phyloP scores from a whole-genome alignment of 306 rosid genomes.

The Senna siamea region DNA sequence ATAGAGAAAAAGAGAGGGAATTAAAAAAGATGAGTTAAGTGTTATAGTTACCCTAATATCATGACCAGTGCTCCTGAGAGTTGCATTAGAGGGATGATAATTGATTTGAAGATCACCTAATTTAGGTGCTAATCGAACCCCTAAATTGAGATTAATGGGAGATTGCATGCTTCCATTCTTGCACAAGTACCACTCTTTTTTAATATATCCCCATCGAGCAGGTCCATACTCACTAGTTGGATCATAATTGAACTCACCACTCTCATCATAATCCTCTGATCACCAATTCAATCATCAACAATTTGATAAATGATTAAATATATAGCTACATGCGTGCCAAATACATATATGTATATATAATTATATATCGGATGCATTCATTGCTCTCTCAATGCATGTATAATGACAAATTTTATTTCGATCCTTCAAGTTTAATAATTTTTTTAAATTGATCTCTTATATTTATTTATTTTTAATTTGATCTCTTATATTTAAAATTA shows the following conservation, averaged over 20 bases:
- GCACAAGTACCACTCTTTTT: constrained; percentile 50
- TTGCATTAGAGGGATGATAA: constrained; percentile 51
- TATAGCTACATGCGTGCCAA: not conserved
- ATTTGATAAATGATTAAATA: too few species aligned
- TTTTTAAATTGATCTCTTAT: too few species aligned
- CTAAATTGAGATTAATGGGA: constrained; percentile 50
- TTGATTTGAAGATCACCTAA: constrained; percentile 31
- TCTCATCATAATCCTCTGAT: not conserved
- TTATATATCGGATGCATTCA: too few species aligned
- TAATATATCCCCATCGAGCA: constrained; percentile 50
- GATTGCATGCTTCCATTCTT: constrained; percentile 56
- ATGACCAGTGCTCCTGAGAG: constrained; percentile 61
- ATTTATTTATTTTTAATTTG: too few species aligned
- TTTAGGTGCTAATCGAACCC: constrained; percentile 43
- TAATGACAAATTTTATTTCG: too few species aligned
- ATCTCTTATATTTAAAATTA: too few species aligned
- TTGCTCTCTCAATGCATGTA: too few species aligned
- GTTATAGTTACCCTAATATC: constrained; percentile 49
- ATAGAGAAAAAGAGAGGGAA: too few species aligned
- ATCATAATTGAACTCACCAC: constrained; percentile 48
- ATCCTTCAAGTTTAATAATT: too few species aligned
- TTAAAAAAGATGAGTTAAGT: not conserved
- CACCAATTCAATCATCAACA: too few species aligned
- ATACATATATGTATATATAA: too few species aligned
- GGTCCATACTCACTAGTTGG: constrained; percentile 48